A percentile compares a stretch with the other conserved stretches of the same genome.
Evolutionary conservation across 768 basidiomycete genomes (phyloP).

Genomic region (Tylopilus vinaceipallidus): DNA sequence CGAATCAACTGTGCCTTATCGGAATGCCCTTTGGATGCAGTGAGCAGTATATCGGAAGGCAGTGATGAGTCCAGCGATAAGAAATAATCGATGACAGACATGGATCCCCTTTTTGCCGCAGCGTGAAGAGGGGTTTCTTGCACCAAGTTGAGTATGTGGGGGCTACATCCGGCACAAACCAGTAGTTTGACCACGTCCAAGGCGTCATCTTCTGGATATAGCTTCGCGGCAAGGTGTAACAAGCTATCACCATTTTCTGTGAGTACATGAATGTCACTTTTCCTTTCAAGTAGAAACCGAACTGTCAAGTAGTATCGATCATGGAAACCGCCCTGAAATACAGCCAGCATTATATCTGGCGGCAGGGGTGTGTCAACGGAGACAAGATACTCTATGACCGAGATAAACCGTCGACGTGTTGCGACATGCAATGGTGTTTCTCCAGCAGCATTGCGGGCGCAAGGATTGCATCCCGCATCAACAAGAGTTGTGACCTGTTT

Average conservation of each 20-base stretch:
- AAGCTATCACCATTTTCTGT: background rate
- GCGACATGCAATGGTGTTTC: background rate
- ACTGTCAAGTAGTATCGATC: background rate
- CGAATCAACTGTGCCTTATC: background rate
- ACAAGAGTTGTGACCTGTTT: background rate
- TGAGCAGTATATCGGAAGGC: background rate
- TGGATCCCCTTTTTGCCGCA: background rate
- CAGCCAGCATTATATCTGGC: background rate
- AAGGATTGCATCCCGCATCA: background rate
- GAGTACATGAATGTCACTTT: background rate
- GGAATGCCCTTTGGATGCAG: background rate
- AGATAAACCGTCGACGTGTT: background rate
- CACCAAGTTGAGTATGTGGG: background rate
- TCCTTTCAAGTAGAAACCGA: background rate
- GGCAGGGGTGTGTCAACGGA: background rate
- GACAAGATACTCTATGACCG: slow-evolving; percentile 1
- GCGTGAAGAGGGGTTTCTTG: background rate
- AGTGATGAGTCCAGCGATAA: background rate
- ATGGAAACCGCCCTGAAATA: background rate
- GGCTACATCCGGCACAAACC: background rate
- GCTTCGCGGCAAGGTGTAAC: background rate
- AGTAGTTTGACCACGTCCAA: background rate
- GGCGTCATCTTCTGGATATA: background rate
- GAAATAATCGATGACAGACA: background rate
- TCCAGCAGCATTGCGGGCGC: background rate